Conservation (phyloP, 1,284 basidiomycete species). For the Pascua sp. region DNA sequence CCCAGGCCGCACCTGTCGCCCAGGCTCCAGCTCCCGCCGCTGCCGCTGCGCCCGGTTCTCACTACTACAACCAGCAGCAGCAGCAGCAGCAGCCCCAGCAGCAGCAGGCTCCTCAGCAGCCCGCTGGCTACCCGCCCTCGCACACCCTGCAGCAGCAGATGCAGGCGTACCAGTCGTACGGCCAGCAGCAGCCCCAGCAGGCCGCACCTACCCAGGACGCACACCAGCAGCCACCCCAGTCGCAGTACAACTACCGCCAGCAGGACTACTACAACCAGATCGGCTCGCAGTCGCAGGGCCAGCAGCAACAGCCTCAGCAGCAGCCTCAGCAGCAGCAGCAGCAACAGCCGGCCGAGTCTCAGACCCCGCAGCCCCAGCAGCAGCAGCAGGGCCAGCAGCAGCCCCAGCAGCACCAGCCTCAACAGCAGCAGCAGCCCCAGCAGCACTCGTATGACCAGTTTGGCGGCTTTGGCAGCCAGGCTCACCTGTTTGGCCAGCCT, state of each 20-base stretch:
- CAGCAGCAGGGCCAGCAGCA: conserved; percentile 26
- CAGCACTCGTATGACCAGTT: conserved; percentile 30
- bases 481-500: conserved; percentile 16
- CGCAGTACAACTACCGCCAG: conserved; percentile 36
- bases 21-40: conserved; percentile 7
- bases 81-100: conserved; percentile 16
- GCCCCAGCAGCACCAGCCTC: conserved; percentile 23
- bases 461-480: conserved; percentile 18
- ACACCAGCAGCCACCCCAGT: conserved; percentile 24
- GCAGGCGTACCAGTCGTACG: conserved; percentile 28
- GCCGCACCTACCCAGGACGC: conserved; percentile 19
- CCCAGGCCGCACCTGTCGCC: conserved; percentile 8
- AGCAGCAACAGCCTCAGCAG: conserved; percentile 23
- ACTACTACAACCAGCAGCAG: conserved; percentile 2
- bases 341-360: conserved; percentile 22
- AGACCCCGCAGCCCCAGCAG: conserved; percentile 12
- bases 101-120: conserved; percentile 21
- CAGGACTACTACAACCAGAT: conserved; percentile 32
- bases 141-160: conserved; percentile 40
- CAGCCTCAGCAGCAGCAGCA: conserved; percentile 22
- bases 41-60: conserved; percentile 12
- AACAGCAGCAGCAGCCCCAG: conserved; percentile 25
- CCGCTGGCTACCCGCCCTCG: conserved; percentile 31
- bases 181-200: conserved; percentile 37
- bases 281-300: conserved; percentile 24